Evolutionary conservation across 2,329 filamentous ascomycete species (phyloP).

Genomic region (Cercospora citrullina): DNA sequence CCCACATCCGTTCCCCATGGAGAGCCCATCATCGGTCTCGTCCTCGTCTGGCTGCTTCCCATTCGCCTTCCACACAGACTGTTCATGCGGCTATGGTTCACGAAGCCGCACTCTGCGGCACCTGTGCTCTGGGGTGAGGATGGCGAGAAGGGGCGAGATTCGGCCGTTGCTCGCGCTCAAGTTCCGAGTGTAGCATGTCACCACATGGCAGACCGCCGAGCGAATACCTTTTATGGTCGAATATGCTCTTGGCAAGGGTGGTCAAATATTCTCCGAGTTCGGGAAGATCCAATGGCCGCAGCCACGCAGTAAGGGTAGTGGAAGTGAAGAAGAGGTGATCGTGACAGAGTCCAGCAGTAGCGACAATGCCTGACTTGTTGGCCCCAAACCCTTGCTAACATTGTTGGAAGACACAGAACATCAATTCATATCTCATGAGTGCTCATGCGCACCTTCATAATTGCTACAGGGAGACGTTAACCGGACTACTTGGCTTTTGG

Average conservation of each 20-base stretch:
- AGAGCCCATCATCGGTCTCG: background rate
- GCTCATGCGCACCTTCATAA: background rate
- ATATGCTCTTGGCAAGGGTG: background rate
- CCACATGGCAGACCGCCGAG: background rate
- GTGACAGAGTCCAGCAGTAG: background rate
- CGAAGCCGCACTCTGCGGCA: too few relatives aligned
- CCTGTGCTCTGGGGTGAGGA: too few relatives aligned
- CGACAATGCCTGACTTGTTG: background rate
- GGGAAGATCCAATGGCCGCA: background rate
- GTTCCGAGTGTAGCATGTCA: background rate
- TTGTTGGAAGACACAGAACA: background rate
- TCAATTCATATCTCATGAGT: background rate
- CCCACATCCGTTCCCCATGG: background rate
- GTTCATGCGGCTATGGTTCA: background rate
- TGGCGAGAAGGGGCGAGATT: background rate
- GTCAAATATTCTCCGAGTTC: background rate
- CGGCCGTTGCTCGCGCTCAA: background rate
- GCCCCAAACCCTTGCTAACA: background rate
- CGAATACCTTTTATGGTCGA: background rate
- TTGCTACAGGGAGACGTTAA: background rate
- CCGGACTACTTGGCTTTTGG: constrained; percentile 23
- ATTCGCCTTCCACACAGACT: background rate
- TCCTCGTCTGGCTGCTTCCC: background rate
- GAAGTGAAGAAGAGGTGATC: background rate
- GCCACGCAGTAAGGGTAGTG: background rate